Conservation (phyloP, 306 rosid genomes). For the Geum urbanum region DNA sequence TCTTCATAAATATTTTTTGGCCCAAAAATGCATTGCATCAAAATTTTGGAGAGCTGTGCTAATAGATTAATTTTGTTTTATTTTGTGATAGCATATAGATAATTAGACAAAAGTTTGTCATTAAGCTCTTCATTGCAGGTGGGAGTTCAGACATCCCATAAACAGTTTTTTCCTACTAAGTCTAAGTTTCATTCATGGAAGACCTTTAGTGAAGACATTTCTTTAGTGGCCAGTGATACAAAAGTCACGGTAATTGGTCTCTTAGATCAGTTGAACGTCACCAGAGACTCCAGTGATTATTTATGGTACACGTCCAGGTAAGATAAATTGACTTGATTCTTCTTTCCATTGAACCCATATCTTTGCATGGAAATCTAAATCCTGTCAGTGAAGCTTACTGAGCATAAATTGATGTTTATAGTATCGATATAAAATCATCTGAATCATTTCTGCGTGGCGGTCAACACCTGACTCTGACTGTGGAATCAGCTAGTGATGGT, state of each 20-base stretch:
- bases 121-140: conserved; percentile 41
- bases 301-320: conserved; percentile 89
- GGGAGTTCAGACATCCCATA: conserved; percentile 35
- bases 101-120: neutral
- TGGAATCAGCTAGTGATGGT: conserved; percentile 68
- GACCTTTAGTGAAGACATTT: conserved; percentile 54
- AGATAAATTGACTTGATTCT: conserved; percentile 19
- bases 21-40: neutral
- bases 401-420: conserved; percentile 26
- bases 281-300: conserved; percentile 69
- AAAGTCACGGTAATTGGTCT: conserved; percentile 45
- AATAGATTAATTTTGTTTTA: neutral
- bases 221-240: conserved; percentile 37
- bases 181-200: conserved; percentile 46
- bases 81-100: neutral
- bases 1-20: neutral
- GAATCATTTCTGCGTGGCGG: conserved; percentile 60
- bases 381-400: neutral
- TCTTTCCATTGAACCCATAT: neutral
- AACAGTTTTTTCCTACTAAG: conserved; percentile 38
- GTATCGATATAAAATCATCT: conserved; percentile 54
- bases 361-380: neutral
- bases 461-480: conserved; percentile 52
- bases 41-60: neutral
- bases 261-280: conserved; percentile 67